Percentiles rank a stretch among this genome's conserved stretches.
Conservation (phyloP, 1,139 yeast genomes). For the Yamadazyma membranifaciens region DNA sequence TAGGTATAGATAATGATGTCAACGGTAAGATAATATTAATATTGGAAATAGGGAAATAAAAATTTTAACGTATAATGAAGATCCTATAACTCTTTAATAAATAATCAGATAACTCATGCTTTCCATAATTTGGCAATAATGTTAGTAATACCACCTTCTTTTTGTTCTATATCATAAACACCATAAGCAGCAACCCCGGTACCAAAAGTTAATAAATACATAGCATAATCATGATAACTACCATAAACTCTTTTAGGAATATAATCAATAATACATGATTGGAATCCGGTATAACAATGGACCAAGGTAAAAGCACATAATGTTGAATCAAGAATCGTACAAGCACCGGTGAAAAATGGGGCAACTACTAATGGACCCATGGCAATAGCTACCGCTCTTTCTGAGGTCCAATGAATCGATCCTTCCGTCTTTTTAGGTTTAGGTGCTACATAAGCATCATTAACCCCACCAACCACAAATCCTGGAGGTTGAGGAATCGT, state of each 20-base stretch:
- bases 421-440: constrained; percentile 65
- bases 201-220: constrained; percentile 66
- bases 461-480: constrained; percentile 67
- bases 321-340: constrained; percentile 64
- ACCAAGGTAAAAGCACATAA: constrained; percentile 61
- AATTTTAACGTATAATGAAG: too few species aligned
- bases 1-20: background rate
- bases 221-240: constrained; percentile 60
- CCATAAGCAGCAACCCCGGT: constrained; percentile 77
- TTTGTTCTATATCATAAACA: constrained; percentile 74
- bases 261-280: constrained; percentile 85
- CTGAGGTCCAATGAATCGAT: constrained; percentile 87
- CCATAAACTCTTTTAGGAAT: constrained; percentile 86
- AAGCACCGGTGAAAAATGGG: constrained; percentile 60
- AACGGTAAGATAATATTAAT: constrained; percentile 1
- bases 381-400: constrained; percentile 62
- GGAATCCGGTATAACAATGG: constrained; percentile 81
- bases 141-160: constrained; percentile 44
- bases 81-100: background rate
- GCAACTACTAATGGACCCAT: constrained; percentile 72
- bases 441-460: constrained; percentile 75
- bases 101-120: constrained; percentile 21
- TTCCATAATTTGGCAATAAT: constrained; percentile 39
- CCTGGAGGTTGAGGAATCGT: constrained; percentile 68
- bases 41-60: background rate